Evolutionary conservation across 2,329 filamentous ascomycete genomes (phyloP).

Genomic region (Curvularia sp.): DNA sequence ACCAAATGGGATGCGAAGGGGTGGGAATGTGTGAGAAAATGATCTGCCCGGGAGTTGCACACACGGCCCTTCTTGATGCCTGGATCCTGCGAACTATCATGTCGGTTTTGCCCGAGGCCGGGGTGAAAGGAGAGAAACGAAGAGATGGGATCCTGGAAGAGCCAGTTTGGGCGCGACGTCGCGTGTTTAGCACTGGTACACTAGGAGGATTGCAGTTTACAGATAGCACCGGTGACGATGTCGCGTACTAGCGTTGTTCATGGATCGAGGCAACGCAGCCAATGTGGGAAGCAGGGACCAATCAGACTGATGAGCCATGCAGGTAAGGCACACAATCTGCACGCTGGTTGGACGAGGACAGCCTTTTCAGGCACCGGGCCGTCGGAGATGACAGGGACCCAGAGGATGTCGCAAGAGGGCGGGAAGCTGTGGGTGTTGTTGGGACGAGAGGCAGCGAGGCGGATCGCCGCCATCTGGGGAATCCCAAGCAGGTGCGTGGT

Average conservation of each 20-base stretch:
- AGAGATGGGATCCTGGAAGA: conserved; percentile 10
- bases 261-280: neutral
- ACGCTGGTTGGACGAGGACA: too few relatives aligned
- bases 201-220: conserved; percentile 5
- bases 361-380: neutral
- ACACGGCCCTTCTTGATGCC: conserved; percentile 3
- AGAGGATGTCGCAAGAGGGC: conserved; percentile 1
- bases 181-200: conserved; percentile 9
- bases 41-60: conserved; percentile 5
- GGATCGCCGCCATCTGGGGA: neutral
- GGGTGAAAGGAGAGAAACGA: neutral
- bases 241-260: neutral
- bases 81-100: conserved; percentile 1
- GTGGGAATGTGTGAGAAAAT: neutral
- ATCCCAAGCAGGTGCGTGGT: neutral
- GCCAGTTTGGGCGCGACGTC: conserved; percentile 4
- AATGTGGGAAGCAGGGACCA: neutral
- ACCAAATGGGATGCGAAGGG: neutral
- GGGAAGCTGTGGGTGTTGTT: neutral
- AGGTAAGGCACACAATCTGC: too few relatives aligned
- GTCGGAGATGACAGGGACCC: conserved; percentile 9
- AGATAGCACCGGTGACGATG: neutral
- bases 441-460: neutral
- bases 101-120: conserved; percentile 6
- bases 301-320: neutral